phyloP scores from a whole-genome alignment of 441 rosid species.

The Populus hybrid region DNA sequence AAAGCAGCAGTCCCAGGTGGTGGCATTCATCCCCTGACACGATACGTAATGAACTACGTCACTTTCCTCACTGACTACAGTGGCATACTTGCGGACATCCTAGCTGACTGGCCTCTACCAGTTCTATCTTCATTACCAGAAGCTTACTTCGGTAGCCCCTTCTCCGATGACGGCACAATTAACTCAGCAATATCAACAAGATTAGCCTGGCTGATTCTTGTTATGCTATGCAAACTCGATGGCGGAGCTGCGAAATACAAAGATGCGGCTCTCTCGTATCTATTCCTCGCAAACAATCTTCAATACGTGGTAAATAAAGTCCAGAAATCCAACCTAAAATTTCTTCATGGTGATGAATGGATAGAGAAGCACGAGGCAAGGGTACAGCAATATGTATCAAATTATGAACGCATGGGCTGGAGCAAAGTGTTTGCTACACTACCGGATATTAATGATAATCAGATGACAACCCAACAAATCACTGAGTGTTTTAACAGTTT shows the following conservation, averaged over 20 bases:
- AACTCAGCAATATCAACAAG: constrained; percentile 46
- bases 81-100: constrained; percentile 45
- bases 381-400: constrained; percentile 56
- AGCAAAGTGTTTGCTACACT: constrained; percentile 44
- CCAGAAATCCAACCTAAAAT: constrained; percentile 43
- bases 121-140: constrained; percentile 43
- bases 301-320: constrained; percentile 65
- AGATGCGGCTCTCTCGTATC: constrained; percentile 66
- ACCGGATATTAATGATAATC: constrained; percentile 34
- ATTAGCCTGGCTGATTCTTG: constrained; percentile 69
- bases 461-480: constrained; percentile 26
- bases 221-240: constrained; percentile 76
- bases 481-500: constrained; percentile 45
- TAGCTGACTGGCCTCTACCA: constrained; percentile 50
- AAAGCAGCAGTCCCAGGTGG: constrained; percentile 60
- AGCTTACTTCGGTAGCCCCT: constrained; percentile 40
- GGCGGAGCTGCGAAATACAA: constrained; percentile 57
- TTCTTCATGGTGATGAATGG: constrained; percentile 72
- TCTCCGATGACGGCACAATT: constrained; percentile 22
- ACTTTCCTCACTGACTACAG: constrained; percentile 63
- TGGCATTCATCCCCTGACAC: constrained; percentile 75
- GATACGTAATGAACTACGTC: constrained; percentile 82
- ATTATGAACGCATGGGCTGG: constrained; percentile 75
- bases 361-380: constrained; percentile 49
- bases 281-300: constrained; percentile 78